phyloP scores from a whole-genome alignment of 805 yeast species.

The Suhomyces vadensis region DNA sequence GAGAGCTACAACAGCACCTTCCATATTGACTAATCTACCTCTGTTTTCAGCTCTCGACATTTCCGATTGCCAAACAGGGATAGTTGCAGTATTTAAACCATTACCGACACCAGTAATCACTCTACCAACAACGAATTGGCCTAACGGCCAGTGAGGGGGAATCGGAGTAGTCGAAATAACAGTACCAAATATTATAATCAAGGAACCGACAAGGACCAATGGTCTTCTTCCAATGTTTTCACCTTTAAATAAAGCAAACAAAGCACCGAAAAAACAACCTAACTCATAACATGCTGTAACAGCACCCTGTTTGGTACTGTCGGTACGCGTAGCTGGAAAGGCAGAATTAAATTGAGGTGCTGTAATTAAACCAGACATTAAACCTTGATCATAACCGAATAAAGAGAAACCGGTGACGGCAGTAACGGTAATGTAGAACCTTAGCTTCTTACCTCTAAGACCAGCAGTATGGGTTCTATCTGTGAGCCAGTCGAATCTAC shows the following conservation, averaged over 20 bases:
- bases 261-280: slow-evolving; percentile 47
- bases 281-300: slow-evolving; percentile 29
- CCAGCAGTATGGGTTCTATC: slow-evolving; percentile 56
- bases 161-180: slow-evolving; percentile 38
- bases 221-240: slow-evolving; percentile 46
- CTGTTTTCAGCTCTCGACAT: slow-evolving; percentile 45
- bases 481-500: slow-evolving; percentile 11
- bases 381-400: slow-evolving; percentile 41
- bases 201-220: slow-evolving; percentile 36
- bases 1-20: slow-evolving; percentile 56
- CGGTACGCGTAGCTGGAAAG: slow-evolving; percentile 37
- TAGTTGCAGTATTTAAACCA: slow-evolving; percentile 44
- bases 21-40: slow-evolving; percentile 36
- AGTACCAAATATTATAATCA: slow-evolving; percentile 44
- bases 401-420: slow-evolving; percentile 34
- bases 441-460: slow-evolving; percentile 51
- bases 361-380: slow-evolving; percentile 46
- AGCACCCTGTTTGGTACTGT: slow-evolving; percentile 31
- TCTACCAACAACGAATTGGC: slow-evolving; percentile 47
- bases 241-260: slow-evolving; percentile 41
- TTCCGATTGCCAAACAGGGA: slow-evolving; percentile 50
- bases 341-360: slow-evolving; percentile 38
- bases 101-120: slow-evolving; percentile 49
- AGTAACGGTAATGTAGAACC: slow-evolving; percentile 26
- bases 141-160: slow-evolving; percentile 41